Evolutionary conservation across 441 rosid genomes (phyloP), one percentile per base, ranked within the genome.

Genomic region (Cnidoscolus chayamansa): DNA sequence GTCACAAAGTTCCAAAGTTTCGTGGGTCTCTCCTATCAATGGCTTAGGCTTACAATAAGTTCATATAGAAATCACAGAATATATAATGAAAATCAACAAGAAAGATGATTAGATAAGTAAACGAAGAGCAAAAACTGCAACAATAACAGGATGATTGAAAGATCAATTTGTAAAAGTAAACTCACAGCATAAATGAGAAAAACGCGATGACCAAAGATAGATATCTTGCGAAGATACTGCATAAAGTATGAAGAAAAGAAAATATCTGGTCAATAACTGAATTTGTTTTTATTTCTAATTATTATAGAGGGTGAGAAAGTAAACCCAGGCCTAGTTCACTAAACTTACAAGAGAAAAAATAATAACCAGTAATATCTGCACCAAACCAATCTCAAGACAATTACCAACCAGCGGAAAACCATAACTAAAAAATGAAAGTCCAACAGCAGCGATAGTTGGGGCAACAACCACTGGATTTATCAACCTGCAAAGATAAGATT

Each of bases 161-260:
- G 48, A 19, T 31, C 67, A 37, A 31, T 19, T 59, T 59, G 49
- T 35, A 1, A 19, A 45, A 10, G 61, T 35, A 59, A 75, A 77
- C 97, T 82, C 86, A 92, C 99, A 65, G 99, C 97, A 75, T 94
- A 93, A 68, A 94, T 89, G 47, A 92, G 91, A 85, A 94, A 94
- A 67, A 94, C 72, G 12, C 97, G 93, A 85, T 94, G 99, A 65
- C 99, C 94, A 62, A 90, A 73, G 79, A 94, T 88, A 67, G 97
- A 94, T 78, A 94, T 80, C 86, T 94, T 94, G n/a, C 99, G 90
- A 69, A 94, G 99, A 63, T 94, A 94, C 99, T 94, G 96, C 85
- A 80, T 25, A 67, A 76, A 51, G 61, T 5, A 61, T 12, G 67
- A 17, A 69, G 78, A 51, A 63, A 71, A 47, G 20, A 7, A 50